Evolutionary conservation across 345 rosid species (phyloP).

Genomic region (Gossypium turneri): DNA sequence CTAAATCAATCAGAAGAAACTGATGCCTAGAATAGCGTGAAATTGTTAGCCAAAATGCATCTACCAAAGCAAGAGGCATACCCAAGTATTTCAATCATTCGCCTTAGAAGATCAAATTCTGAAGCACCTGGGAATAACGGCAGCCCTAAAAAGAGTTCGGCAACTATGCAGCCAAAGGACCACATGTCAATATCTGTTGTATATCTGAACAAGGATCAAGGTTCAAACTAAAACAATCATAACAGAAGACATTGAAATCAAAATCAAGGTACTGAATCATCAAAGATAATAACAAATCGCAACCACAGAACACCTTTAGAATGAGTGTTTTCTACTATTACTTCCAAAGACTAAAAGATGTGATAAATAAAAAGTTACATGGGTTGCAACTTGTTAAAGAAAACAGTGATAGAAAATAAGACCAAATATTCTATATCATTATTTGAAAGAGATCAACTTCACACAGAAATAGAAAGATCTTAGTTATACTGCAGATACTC

Average conservation of each 20-base stretch:
- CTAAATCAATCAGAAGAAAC: neutral
- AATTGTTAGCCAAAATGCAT: neutral
- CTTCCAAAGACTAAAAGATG: neutral
- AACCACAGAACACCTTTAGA: neutral
- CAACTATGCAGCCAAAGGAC: conserved; percentile 99
- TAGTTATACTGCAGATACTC: neutral
- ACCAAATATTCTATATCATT: neutral
- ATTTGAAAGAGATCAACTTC: neutral
- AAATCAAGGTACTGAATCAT: neutral
- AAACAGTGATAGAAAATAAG: neutral
- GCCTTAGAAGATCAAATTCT: conserved; percentile 86
- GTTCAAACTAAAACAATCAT: conserved; percentile 19
- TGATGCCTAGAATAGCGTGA: neutral
- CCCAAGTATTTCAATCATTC: conserved; percentile 95
- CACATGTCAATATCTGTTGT: conserved; percentile 98
- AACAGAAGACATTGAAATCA: neutral
- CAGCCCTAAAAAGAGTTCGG: conserved; percentile 91
- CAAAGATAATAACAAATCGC: neutral
- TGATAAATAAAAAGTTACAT: neutral
- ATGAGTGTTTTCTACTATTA: neutral
- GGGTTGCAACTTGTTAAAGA: neutral
- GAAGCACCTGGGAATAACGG: conserved; percentile 98
- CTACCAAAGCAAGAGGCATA: conserved; percentile 31
- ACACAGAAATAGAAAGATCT: neutral
- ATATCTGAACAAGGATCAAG: conserved; percentile 71